A percentile compares a stretch with the other conserved stretches of the same genome.
These are phyloP conservation scores for Verbascum thapsus DNA, from an alignment of 257 asterid species.

Conservation along the genomic window DNA sequence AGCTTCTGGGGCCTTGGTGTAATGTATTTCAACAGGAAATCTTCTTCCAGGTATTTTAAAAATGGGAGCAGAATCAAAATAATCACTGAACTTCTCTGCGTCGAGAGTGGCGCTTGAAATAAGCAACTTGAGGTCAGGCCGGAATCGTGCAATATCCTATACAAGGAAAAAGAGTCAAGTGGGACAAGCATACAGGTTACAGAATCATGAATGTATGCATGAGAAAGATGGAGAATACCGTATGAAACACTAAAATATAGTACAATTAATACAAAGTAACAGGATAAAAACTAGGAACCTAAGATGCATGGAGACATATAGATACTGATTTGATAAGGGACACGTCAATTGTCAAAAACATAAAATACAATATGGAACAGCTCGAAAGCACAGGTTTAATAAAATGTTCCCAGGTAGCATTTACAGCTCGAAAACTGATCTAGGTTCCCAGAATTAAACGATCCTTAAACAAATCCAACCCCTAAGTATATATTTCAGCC, in stretches of 20 bases:
- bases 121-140: constrained; percentile 84
- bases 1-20: constrained; percentile 95
- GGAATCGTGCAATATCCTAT: constrained; percentile 81
- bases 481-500: constrained; percentile 12
- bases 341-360: background rate
- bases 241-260: background rate
- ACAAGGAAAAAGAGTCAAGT: constrained; percentile 21
- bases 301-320: no score
- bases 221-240: background rate
- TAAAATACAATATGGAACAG: background rate
- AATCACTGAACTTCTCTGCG: constrained; percentile 80
- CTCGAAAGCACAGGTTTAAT: constrained; percentile 7
- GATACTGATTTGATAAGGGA: background rate
- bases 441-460: background rate
- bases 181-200: constrained; percentile 14
- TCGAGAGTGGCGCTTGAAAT: constrained; percentile 96
- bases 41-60: constrained; percentile 93
- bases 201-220: background rate
- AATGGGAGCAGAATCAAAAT: constrained; percentile 70
- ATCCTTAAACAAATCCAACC: background rate
- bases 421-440: constrained; percentile 4
- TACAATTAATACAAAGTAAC: background rate
- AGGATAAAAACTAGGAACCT: background rate
- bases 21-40: constrained; percentile 87
- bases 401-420: constrained; percentile 10